Evolutionary conservation across 2,329 filamentous ascomycete species (phyloP).

Genomic region (Stemphylium lycopersici): DNA sequence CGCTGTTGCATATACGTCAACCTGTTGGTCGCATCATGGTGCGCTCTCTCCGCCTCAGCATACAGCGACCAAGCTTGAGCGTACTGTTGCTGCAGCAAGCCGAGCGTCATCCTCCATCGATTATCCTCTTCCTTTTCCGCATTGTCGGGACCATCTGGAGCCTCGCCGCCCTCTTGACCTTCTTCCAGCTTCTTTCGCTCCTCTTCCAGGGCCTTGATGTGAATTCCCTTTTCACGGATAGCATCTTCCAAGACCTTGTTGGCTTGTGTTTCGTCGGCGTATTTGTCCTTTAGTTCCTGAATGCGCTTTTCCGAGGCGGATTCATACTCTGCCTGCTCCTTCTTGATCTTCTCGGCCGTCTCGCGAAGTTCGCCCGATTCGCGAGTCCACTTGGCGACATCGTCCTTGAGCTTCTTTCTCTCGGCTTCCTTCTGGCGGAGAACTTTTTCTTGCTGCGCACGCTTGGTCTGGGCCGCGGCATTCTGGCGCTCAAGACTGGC

Average conservation of each 20-base stretch:
- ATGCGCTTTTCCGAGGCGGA: conserved; percentile 49
- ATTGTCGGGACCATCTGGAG: conserved; percentile 51
- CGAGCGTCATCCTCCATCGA: conserved; percentile 62
- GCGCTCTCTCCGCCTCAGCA: conserved; percentile 46
- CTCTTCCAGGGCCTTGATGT: conserved; percentile 76
- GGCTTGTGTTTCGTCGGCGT: conserved; percentile 50
- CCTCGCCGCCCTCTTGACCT: conserved; percentile 51
- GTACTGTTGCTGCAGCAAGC: conserved; percentile 60
- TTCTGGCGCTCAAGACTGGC: conserved; percentile 81
- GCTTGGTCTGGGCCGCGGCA: conserved; percentile 78
- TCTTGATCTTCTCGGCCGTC: conserved; percentile 58
- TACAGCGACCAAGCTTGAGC: conserved; percentile 45
- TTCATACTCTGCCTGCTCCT: conserved; percentile 48
- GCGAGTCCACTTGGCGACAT: conserved; percentile 70
- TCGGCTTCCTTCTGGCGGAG: conserved; percentile 73
- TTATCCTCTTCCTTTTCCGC: conserved; percentile 55
- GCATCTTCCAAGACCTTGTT: conserved; percentile 73
- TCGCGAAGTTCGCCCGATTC: conserved; percentile 63
- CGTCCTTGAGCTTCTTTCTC: conserved; percentile 71
- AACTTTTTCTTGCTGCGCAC: conserved; percentile 75
- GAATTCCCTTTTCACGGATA: conserved; percentile 71
- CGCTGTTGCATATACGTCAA: conserved; percentile 49
- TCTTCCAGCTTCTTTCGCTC: conserved; percentile 63
- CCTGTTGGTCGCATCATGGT: conserved; percentile 50
- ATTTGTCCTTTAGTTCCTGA: conserved; percentile 49